A percentile compares a stretch with the other conserved stretches of the same genome.
Conservation (phyloP, 1,284 basidiomycete species). For the Leccinum solheimii region DNA sequence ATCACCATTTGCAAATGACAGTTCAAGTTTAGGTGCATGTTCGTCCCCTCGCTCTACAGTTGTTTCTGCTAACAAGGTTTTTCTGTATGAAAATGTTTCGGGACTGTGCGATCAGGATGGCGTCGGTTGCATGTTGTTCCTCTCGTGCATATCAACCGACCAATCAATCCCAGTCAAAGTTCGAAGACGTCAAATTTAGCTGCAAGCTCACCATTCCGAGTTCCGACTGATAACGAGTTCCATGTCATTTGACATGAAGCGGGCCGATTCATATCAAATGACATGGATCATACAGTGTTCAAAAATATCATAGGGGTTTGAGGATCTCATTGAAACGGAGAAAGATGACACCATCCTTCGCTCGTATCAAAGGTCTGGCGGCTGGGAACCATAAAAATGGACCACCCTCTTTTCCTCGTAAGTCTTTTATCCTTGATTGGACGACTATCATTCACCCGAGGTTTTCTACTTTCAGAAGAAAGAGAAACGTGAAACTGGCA, state of each 20-base stretch:
- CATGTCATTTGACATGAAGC: neutral
- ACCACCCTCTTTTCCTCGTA: neutral
- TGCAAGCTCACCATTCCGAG: no score
- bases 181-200: neutral
- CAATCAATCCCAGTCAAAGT: neutral
- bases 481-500: no score
- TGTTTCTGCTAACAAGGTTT: no score
- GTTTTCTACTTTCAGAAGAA: neutral
- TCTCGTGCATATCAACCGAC: neutral
- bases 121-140: no score
- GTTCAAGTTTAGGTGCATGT: no score
- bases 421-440: neutral
- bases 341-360: neutral
- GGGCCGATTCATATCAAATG: neutral
- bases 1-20: neutral
- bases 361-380: neutral
- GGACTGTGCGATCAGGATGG: no score
- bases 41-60: no score
- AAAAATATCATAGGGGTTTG: neutral
- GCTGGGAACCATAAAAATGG: neutral
- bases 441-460: neutral
- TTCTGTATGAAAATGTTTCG: no score
- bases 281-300: neutral
- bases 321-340: neutral
- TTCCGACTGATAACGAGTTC: neutral